Percentiles rank a stretch among this genome's conserved stretches.
Conservation (phyloP, 2,329 filamentous ascomycete genomes). For the Neonectria ditissima region DNA sequence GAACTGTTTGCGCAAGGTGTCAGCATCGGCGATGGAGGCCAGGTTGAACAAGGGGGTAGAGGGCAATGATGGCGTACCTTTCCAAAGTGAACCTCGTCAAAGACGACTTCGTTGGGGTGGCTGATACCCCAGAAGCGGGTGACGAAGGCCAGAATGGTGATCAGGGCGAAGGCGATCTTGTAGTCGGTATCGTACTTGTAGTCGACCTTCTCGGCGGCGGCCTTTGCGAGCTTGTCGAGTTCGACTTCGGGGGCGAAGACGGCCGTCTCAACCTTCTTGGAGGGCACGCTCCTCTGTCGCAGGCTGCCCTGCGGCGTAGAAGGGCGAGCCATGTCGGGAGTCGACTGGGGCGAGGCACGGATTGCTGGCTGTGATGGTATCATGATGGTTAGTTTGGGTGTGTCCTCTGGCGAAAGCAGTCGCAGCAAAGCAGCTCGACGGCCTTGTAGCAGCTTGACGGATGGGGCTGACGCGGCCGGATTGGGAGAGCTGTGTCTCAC, state of each 20-base stretch:
- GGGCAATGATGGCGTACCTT: slow-evolving; percentile 73
- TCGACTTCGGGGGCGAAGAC: slow-evolving; percentile 58
- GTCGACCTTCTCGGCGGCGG: slow-evolving; percentile 49
- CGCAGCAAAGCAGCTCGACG: not conserved
- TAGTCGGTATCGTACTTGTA: slow-evolving; percentile 82
- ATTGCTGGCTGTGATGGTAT: slow-evolving; percentile 25
- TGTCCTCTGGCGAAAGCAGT: not conserved
- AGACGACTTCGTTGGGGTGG: slow-evolving; percentile 96
- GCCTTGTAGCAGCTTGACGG: not conserved
- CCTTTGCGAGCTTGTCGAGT: slow-evolving; percentile 62
- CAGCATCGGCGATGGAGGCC: slow-evolving; percentile 25
- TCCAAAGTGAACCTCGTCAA: slow-evolving; percentile 99
- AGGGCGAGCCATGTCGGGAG: slow-evolving; percentile 59
- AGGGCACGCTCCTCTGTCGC: slow-evolving; percentile 68
- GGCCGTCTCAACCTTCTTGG: slow-evolving; percentile 60
- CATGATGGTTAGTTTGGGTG: slow-evolving; percentile 35
- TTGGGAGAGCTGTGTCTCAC: slow-evolving; percentile 19
- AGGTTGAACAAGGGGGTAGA: not conserved
- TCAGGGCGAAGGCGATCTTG: slow-evolving; percentile 78
- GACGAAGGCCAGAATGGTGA: slow-evolving; percentile 86
- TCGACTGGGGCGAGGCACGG: slow-evolving; percentile 18
- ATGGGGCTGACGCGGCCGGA: slow-evolving; percentile 14
- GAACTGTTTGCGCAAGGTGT: slow-evolving; percentile 60
- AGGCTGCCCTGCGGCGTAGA: slow-evolving; percentile 67
- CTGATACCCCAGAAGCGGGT: slow-evolving; percentile 97